Percentiles rank a stretch among this genome's conserved stretches.
phyloP scores from a whole-genome alignment of 1,284 basidiomycete species.

The Earliella scabrosa region DNA sequence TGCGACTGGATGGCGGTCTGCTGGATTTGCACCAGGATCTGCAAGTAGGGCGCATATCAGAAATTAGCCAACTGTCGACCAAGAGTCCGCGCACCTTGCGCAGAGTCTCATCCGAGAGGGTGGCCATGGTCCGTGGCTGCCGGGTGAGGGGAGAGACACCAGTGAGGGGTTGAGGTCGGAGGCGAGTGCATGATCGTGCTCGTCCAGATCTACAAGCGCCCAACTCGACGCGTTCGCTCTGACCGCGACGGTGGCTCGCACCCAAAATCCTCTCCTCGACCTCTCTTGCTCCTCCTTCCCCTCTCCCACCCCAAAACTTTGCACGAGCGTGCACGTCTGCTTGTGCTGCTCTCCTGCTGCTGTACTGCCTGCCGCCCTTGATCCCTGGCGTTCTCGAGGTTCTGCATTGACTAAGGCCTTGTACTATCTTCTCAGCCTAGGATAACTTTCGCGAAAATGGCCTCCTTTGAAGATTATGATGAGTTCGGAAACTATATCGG shows the following conservation, averaged over 20 bases:
- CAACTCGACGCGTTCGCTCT: slow-evolving; percentile 21
- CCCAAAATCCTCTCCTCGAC: slow-evolving; percentile 13
- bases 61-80: not conserved
- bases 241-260: slow-evolving; percentile 23
- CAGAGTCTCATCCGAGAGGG: slow-evolving; percentile 85
- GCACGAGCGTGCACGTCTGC: not conserved
- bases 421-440: too few species aligned
- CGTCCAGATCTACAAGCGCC: slow-evolving; percentile 14
- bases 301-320: not conserved
- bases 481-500: slow-evolving; percentile 98
- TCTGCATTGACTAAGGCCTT: not conserved
- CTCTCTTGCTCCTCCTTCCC: not conserved
- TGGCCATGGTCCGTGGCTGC: slow-evolving; percentile 55
- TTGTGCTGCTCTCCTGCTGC: not conserved
- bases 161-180: slow-evolving; percentile 1
- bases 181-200: slow-evolving; percentile 8
- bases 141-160: not conserved
- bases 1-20: slow-evolving; percentile 84
- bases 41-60: slow-evolving; percentile 9
- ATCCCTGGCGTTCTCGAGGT: not conserved
- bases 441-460: too few species aligned
- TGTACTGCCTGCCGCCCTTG: not conserved
- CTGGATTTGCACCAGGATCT: slow-evolving; percentile 93
- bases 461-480: slow-evolving; percentile 85
- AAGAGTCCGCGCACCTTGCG: slow-evolving; percentile 63